These are phyloP conservation scores for Knoxia roxburghii DNA, from an alignment of 257 asterid genomes.

Conservation along the genomic window DNA sequence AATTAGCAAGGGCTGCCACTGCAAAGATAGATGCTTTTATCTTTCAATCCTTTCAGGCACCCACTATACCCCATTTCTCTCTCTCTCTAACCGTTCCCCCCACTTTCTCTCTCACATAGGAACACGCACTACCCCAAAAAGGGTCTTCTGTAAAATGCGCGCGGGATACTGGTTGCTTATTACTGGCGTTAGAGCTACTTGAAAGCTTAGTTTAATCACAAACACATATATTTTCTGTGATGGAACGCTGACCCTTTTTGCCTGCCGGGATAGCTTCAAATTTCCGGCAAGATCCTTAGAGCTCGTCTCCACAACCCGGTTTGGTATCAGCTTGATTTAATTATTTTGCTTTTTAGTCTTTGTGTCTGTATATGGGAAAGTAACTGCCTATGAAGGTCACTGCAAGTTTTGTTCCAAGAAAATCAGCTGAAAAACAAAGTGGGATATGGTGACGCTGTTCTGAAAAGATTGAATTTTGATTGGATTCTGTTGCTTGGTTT, in stretches of 20 bases:
- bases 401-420: slow-evolving; percentile 11
- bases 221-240: neutral
- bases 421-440: slow-evolving; percentile 30
- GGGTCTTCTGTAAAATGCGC: slow-evolving; percentile 18
- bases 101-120: neutral
- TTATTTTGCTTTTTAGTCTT: neutral
- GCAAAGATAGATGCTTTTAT: slow-evolving; percentile 10
- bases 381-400: neutral
- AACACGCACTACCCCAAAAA: neutral
- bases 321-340: slow-evolving; percentile 10
- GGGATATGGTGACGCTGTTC: slow-evolving; percentile 14
- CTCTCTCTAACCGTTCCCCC: neutral
- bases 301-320: slow-evolving; percentile 7
- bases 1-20: neutral
- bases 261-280: slow-evolving; percentile 11
- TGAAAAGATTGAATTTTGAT: slow-evolving; percentile 27
- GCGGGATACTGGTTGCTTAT: slow-evolving; percentile 1
- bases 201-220: neutral
- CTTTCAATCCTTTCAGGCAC: slow-evolving; percentile 9
- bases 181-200: slow-evolving; percentile 9
- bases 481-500: slow-evolving; percentile 12
- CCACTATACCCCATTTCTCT: neutral
- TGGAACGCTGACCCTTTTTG: slow-evolving; percentile 15
- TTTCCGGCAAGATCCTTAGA: slow-evolving; percentile 17
- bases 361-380: neutral